phyloP scores from a whole-genome alignment of 2,329 filamentous ascomycete genomes.

The Colletotrichum scovillei region DNA sequence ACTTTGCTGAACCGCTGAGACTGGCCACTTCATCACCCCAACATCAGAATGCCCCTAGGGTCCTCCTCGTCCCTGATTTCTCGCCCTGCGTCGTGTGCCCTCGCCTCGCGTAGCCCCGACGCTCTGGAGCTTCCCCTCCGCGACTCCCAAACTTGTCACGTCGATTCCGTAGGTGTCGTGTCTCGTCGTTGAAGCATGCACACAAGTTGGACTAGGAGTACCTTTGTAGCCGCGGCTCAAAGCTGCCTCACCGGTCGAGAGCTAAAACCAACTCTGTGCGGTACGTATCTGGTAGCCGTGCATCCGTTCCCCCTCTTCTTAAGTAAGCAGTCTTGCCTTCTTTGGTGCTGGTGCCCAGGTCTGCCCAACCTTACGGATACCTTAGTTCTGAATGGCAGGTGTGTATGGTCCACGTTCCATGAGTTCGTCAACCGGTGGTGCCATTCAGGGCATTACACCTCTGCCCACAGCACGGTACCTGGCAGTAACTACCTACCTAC shows the following conservation, averaged over 20 bases:
- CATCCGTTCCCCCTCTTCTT: background rate
- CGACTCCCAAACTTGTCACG: background rate
- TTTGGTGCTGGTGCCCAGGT: background rate
- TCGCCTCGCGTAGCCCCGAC: no score
- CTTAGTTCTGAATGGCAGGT: background rate
- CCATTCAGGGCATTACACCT: background rate
- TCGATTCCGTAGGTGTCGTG: background rate
- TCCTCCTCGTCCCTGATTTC: background rate
- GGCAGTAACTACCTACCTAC: background rate
- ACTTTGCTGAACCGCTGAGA: background rate
- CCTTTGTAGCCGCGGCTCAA: background rate
- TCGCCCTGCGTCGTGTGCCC: background rate
- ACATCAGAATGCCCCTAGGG: no score
- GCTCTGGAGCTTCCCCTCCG: background rate
- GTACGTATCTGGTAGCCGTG: background rate
- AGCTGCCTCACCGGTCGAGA: background rate
- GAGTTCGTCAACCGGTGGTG: constrained; percentile 13
- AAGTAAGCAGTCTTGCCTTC: background rate
- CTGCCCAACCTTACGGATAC: background rate
- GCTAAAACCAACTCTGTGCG: background rate
- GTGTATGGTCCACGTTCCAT: constrained; percentile 3
- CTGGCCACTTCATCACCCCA: background rate
- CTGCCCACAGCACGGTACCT: background rate
- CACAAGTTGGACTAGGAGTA: background rate
- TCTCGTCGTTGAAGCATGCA: background rate